These are phyloP conservation scores for Syncephalastrum contaminatum DNA, from an alignment of 371 early-diverging fungal genomes.

Conservation along the genomic window DNA sequence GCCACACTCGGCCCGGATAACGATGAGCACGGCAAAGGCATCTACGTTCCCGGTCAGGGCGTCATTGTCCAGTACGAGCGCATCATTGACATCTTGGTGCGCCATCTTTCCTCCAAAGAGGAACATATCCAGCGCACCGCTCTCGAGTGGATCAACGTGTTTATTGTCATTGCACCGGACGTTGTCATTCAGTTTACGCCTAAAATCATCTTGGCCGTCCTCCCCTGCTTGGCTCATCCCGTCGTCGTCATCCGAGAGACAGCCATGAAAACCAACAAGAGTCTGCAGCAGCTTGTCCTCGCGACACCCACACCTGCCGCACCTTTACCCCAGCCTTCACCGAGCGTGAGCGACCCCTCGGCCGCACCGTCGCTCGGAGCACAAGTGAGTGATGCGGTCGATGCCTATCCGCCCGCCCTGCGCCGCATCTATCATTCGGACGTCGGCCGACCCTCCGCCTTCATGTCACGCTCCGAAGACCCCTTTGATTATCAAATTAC, in stretches of 20 bases:
- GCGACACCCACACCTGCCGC: conserved; percentile 13
- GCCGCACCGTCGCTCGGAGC: not conserved
- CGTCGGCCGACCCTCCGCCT: not conserved
- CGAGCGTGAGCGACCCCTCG: conserved; percentile 10
- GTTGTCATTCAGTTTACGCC: conserved; percentile 80
- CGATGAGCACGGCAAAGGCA: conserved; percentile 49
- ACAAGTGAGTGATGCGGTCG: not conserved
- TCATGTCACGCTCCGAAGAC: conserved; percentile 26
- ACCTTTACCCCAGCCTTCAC: conserved; percentile 6
- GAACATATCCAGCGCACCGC: conserved; percentile 86
- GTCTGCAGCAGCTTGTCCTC: conserved; percentile 67
- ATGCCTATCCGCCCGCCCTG: not conserved
- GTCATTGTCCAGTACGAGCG: conserved; percentile 75
- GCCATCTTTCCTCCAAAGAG: conserved; percentile 72
- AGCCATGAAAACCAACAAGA: conserved; percentile 72
- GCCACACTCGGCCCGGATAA: not conserved
- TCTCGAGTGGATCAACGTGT: conserved; percentile 83
- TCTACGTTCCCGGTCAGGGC: conserved; percentile 66
- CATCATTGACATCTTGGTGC: conserved; percentile 75
- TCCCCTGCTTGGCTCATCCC: conserved; percentile 79
- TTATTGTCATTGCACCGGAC: conserved; percentile 72
- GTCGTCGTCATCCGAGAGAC: conserved; percentile 57
- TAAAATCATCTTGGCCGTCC: conserved; percentile 66
- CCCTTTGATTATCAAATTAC: conserved; percentile 78
- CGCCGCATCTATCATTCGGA: conserved; percentile 5